phyloP scores from a whole-genome alignment of 805 yeast species.

The Helenozyma rhizophorensis region DNA sequence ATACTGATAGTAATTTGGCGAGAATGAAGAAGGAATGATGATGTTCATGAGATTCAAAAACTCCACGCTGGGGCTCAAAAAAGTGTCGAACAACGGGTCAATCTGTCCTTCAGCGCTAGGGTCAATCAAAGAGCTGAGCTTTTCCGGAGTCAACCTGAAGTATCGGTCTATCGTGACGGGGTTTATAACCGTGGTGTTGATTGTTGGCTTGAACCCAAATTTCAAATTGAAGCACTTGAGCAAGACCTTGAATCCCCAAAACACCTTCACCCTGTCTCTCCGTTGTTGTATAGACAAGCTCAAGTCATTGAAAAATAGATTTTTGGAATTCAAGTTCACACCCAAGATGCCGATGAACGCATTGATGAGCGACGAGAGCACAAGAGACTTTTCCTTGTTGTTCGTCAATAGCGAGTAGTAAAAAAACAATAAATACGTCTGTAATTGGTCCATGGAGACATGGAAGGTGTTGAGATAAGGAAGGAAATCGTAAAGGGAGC shows the following conservation, averaged over 20 bases:
- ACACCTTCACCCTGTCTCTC: conserved; percentile 37
- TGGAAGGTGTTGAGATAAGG: conserved; percentile 47
- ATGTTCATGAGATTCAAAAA: conserved; percentile 40
- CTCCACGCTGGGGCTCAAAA: conserved; percentile 40
- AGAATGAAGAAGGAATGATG: conserved; percentile 43
- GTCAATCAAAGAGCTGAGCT: conserved; percentile 32
- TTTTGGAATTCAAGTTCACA: conserved; percentile 38
- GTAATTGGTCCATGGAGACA: conserved; percentile 45
- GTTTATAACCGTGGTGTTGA: conserved; percentile 43
- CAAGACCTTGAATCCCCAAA: conserved; percentile 45
- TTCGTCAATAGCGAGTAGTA: conserved; percentile 44
- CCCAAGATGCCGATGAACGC: conserved; percentile 41
- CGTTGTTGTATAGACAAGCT: conserved; percentile 34
- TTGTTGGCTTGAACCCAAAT: conserved; percentile 43
- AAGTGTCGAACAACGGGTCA: conserved; percentile 33
- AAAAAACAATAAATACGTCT: conserved; percentile 45
- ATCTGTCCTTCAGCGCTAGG: conserved; percentile 6
- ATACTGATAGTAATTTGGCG: conserved; percentile 43
- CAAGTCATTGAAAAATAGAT: conserved; percentile 43
- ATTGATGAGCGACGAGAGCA: conserved; percentile 36
- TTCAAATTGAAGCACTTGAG: conserved; percentile 39
- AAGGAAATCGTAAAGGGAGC: conserved; percentile 41
- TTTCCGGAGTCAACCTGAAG: conserved; percentile 42
- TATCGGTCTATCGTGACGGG: conserved; percentile 44
- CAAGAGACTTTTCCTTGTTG: conserved; percentile 37